These are phyloP conservation scores for Mycena metata DNA, from an alignment of 768 basidiomycete genomes.

Conservation along the genomic window DNA sequence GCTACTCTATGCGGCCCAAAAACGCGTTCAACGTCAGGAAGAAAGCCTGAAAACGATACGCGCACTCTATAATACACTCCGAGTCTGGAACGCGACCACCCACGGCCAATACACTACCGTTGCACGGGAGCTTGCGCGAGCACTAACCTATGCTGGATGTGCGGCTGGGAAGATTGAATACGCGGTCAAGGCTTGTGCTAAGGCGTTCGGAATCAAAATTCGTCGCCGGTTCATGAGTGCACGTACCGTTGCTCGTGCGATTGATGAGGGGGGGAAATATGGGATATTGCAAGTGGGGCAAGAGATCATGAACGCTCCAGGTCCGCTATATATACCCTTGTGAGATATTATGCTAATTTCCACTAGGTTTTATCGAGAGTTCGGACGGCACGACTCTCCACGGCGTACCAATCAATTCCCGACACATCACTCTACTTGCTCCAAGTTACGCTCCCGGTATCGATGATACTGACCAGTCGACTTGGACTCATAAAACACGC, in stretches of 20 bases:
- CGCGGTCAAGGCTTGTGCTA: constrained; percentile 8
- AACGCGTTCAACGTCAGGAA: background rate
- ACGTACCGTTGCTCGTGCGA: constrained; percentile 26
- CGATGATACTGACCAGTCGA: background rate
- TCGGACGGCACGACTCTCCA: background rate
- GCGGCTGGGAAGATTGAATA: constrained; percentile 13
- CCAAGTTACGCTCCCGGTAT: background rate
- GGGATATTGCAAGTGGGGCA: background rate
- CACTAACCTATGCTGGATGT: constrained; percentile 16
- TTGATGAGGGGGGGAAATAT: constrained; percentile 34
- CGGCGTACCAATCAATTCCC: background rate
- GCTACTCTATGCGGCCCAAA: no score
- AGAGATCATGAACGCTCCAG: background rate
- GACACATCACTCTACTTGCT: background rate
- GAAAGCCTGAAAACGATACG: background rate
- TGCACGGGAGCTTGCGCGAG: constrained; percentile 1
- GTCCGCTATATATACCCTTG: background rate
- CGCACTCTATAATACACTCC: background rate
- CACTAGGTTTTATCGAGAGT: background rate
- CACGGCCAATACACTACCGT: background rate
- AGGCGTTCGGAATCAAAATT: constrained; percentile 15
- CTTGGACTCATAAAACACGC: background rate
- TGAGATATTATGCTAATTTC: no score
- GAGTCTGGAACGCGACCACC: background rate
- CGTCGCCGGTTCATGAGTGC: constrained; percentile 18